Base-by-base conservation (phyloP, 1,284 basidiomycete species). In the Puccinia horiana region DNA sequence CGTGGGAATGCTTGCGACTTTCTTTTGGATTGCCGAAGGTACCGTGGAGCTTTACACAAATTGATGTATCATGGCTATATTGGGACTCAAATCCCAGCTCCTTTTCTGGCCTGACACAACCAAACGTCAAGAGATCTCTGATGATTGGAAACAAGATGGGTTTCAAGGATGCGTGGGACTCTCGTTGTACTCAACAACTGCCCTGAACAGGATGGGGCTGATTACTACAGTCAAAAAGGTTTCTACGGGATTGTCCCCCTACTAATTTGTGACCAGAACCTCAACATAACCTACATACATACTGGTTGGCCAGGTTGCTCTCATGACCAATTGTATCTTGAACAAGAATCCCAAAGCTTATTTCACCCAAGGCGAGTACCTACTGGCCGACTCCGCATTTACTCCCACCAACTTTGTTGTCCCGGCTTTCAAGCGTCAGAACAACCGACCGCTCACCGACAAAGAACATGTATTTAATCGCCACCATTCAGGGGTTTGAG, bases 311-410 rank as follows among this genome's bases (percentile, higher is more conserved):
- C 58, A 37, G 58, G 58, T 14, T 63, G 8, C 35, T 63, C 58
- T n/a, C 58, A 63, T 4, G n/a, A 63, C n/a, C 58, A 32, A 29
- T 11, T 16, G 5, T 32, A 26, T 14, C 4, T 14, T 29, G 26
- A 29, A 11, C 14, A 63, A 63, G 29, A 8, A 14, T 6, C 58
- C 58, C n/a, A 29, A 63, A 14, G 3, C n/a, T 11, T 63, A 26
- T 26, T 63, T 63, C 58, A 20, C 29, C 16, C 18, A 29, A 4
- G 40, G 40, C 37, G 35, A 72, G 23, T 72, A 72, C 47, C 16
- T 72, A 16, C 29, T 72, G 37, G n/a, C n/a, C n/a, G 69, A 72
- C 37, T 72, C 69, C 4, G 69, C 32, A 12, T 72, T 44, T 42
- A 23, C 40, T 18, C n/a, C 69, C 26, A 32, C 61, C 5, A 5